These are phyloP conservation scores for Brassica balearica DNA, from an alignment of 441 rosid genomes.

Conservation along the genomic window DNA sequence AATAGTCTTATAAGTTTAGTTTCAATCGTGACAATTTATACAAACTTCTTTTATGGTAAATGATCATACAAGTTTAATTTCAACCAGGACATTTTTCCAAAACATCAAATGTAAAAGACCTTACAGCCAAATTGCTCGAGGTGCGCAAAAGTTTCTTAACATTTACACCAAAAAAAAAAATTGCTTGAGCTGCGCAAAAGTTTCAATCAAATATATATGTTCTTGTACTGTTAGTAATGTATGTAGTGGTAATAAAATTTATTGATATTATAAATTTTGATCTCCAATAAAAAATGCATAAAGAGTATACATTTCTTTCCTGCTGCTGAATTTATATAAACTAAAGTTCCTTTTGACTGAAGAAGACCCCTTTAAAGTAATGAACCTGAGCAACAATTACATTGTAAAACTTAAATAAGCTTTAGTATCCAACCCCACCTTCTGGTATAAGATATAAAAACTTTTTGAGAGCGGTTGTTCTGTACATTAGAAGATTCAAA, in stretches of 20 bases:
- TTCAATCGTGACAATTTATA: neutral
- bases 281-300: neutral
- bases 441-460: neutral
- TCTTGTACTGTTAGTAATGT: neutral
- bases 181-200: neutral
- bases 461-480: conserved; percentile 6
- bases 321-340: conserved; percentile 19
- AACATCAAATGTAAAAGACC: neutral
- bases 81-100: neutral
- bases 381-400: conserved; percentile 28
- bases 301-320: neutral
- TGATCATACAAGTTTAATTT: neutral
- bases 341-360: conserved; percentile 34
- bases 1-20: neutral
- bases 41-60: neutral
- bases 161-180: too few relatives aligned
- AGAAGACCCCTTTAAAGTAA: conserved; percentile 43
- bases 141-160: conserved; percentile 1
- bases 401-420: conserved; percentile 35
- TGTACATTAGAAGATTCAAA: conserved; percentile 12
- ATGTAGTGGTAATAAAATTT: neutral
- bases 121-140: neutral
- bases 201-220: conserved; percentile 9
- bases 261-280: neutral
- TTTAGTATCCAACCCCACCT: conserved; percentile 30